Evolutionary conservation across 202 grass and related monocot species (phyloP).

Genomic region (Alloteropsis angusta): DNA sequence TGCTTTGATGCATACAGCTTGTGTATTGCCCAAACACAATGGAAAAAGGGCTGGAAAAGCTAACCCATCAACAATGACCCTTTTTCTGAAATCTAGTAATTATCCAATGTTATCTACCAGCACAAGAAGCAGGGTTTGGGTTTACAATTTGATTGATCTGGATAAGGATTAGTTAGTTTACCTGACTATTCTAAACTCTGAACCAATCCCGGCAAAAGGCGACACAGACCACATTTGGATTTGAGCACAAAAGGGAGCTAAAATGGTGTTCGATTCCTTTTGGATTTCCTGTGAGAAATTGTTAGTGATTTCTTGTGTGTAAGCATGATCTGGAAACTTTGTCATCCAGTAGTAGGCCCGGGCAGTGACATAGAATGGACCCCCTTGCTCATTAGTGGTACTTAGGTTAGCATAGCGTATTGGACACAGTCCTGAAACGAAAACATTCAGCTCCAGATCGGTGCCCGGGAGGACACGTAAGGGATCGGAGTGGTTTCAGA

Average conservation of each 20-base stretch:
- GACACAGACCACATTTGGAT: not conserved
- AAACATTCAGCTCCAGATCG: conserved; percentile 1
- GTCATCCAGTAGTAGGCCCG: not conserved
- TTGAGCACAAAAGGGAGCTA: not conserved
- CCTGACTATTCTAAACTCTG: not conserved
- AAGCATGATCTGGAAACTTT: not conserved
- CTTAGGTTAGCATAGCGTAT: not conserved
- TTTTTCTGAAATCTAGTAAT: not conserved
- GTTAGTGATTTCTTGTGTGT: not conserved
- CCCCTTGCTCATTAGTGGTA: not conserved
- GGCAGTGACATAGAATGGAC: not conserved
- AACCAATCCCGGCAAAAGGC: not conserved
- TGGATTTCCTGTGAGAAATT: not conserved
- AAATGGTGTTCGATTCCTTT: not conserved
- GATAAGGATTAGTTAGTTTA: not conserved
- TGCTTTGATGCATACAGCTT: not conserved
- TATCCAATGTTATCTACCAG: not conserved
- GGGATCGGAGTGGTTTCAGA: not conserved
- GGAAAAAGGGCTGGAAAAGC: not conserved
- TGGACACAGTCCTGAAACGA: not conserved
- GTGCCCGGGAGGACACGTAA: not conserved
- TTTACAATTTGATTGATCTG: not conserved
- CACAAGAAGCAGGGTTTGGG: not conserved
- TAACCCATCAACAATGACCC: not conserved
- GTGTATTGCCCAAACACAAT: not conserved